Evolutionary conservation across 1,284 basidiomycete species (phyloP), one percentile per base, ranked within the genome.

Genomic region (Fomitopsis schrenkii): DNA sequence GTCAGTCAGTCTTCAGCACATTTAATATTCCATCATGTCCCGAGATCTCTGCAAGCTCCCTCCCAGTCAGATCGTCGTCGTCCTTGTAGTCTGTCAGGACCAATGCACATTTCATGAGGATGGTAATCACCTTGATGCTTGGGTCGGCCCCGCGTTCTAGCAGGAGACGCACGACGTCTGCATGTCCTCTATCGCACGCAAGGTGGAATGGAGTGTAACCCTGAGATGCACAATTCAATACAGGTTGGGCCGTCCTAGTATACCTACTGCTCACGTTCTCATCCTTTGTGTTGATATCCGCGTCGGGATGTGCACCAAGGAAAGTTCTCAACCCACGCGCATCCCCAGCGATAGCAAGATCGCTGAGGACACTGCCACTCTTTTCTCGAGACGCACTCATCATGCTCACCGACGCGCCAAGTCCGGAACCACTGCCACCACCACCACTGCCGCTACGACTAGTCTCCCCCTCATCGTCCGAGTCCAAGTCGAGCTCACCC

Each of bases 131-230:
- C 80, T 86, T 85, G n/a, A 90, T 73, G 28, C 71, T 72, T 48
- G 69, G 71, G 68, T 94, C 83, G 5, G 88, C 93, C 0, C 92
- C 92, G 46, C 79, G 78, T 10, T 75, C 68, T n/a, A 95, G 71
- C 33, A 97, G 74, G 3, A 86, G 60, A 65, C 80, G 74, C 3
- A 91, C 90, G 0, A 83, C 76, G 0, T 78, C 76, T 4, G 77
- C 58, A 66, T 87, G 82, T 0, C 94, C 94, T 71, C 94, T 80
- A 70, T 97, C 94, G 19, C 86, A 85, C 1, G 94, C 94, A 0
- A 96, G 80, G 69, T 97, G 94, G 28, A 97, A 73, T 14, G 94
- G 82, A 0, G 94, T 91, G 71, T 92, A 95, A 38, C 91, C 94
- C 92, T 95, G 70, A 3, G 64, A 55, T 30, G 17, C 38, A 8